Evolutionary conservation across 139 green algal species (phyloP).

Genomic region (Chlorokybus atmophyticus): DNA sequence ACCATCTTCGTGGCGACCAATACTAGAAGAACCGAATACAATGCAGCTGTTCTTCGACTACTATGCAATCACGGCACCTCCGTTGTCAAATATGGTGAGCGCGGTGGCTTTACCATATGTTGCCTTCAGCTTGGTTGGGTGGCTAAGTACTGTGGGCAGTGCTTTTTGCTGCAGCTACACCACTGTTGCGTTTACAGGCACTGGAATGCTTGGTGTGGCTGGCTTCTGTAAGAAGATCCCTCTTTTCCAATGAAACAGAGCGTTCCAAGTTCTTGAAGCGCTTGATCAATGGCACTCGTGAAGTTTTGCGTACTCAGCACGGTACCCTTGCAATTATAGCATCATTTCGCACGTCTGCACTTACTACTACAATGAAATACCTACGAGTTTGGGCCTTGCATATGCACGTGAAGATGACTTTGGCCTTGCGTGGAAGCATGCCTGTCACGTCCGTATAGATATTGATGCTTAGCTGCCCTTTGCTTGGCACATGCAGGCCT

Average conservation of each 20-base stretch:
- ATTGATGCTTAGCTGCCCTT: too few species aligned
- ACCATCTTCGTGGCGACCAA: constrained; percentile 56
- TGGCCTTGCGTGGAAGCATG: too few species aligned
- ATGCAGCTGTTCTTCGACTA: constrained; percentile 83
- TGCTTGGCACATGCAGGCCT: constrained; percentile 63
- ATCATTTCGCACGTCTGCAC: too few species aligned
- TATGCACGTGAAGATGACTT: too few species aligned
- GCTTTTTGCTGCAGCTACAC: not conserved
- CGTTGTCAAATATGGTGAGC: constrained; percentile 49
- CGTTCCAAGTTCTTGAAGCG: constrained; percentile 65
- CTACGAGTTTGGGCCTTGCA: too few species aligned
- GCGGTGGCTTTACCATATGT: too few species aligned
- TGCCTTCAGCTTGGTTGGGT: too few species aligned
- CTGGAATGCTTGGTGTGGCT: constrained; percentile 57
- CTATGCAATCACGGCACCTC: constrained; percentile 61
- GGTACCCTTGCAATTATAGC: too few species aligned
- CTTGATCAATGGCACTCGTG: constrained; percentile 52
- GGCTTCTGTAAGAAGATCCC: constrained; percentile 71
- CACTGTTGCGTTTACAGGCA: constrained; percentile 6
- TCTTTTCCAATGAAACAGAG: constrained; percentile 80
- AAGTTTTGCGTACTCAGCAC: constrained; percentile 38
- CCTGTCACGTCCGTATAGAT: too few species aligned
- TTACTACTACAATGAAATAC: too few species aligned
- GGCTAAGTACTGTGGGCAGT: too few species aligned
- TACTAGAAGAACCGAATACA: constrained; percentile 72